Base-by-base conservation (phyloP, 2,329 filamentous ascomycete genomes). In the Colletotrichum sp. region DNA sequence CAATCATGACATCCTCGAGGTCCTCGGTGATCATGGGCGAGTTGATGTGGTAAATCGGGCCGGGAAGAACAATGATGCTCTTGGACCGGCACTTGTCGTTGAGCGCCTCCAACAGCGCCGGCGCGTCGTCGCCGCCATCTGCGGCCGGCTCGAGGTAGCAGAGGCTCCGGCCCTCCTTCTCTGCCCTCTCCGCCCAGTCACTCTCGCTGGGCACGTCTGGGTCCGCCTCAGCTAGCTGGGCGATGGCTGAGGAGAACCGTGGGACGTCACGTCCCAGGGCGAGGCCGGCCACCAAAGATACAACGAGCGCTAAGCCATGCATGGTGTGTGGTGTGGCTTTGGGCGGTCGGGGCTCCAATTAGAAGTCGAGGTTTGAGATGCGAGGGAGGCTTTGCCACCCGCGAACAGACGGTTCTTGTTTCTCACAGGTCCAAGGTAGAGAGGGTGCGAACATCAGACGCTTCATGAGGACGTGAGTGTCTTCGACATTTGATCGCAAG, bases 1-100 rank as follows among this genome's bases (percentile, higher is more conserved):
- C 86, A 18, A 90, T 89, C 57, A 86, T 84, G 32, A 87, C 83
- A 55, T 86, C 78, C 10, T 80, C 62, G 32, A 86, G 80, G 16
- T 77, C 63, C 52, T 79, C 75, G 0, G 84, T 85, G 26, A 82
- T 82, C 84, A 86, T 85, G 69, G 82, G 80, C 49, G 79, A 79
- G 59, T 79, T 79, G 78, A 86, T 84, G 70, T 83, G 79, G 79
- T 86, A 86, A 9, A 79, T 77, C 4, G 80, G 79, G 8, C 83
- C 82, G 2, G 83, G 80, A 24, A 86, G 78, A 49, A 84, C 81
- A 30, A 86, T 77, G 55, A 84, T 78, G 52, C 82, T 80, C 34
- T 81, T 80, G 26, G 62, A 71, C 4, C 80, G 79, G 73, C 84
- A 85, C 5, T 80, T 60, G 7, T 79, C 39, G 60, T 82, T 84